A percentile compares a stretch with the other conserved stretches of the same genome.
Evolutionary conservation across 495 filamentous ascomycete genomes (phyloP).

Genomic region (Penicillium arizonense): DNA sequence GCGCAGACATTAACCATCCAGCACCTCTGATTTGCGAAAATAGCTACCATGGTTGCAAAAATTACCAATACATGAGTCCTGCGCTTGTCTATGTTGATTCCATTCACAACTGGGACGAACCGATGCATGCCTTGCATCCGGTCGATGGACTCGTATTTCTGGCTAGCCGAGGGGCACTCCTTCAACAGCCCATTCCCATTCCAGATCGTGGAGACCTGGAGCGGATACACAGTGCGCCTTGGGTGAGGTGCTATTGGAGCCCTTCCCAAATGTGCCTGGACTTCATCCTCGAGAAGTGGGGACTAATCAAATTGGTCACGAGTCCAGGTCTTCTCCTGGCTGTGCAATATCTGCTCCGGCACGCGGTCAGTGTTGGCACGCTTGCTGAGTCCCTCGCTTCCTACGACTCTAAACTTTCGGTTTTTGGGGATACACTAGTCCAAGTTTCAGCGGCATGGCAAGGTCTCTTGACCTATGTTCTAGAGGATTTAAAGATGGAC

Average conservation of each 20-base stretch:
- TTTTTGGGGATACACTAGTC: not conserved
- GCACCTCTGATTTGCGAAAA: not conserved
- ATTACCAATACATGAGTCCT: not conserved
- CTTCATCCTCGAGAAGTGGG: not conserved
- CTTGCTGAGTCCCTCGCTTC: conserved; percentile 1
- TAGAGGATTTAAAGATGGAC: not conserved
- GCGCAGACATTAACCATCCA: not conserved
- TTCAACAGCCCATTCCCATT: not conserved
- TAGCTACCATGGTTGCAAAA: not conserved
- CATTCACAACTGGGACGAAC: not conserved
- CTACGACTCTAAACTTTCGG: not conserved
- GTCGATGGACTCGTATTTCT: not conserved
- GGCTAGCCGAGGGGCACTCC: conserved; percentile 1
- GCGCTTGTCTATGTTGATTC: conserved; percentile 1
- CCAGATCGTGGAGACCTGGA: not conserved
- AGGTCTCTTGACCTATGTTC: not conserved
- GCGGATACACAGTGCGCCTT: not conserved
- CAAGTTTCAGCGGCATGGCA: not conserved
- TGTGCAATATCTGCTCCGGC: not conserved
- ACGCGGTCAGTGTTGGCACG: not conserved
- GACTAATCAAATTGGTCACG: not conserved
- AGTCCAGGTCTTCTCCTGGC: not conserved
- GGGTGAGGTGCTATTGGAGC: not conserved
- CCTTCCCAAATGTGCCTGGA: not conserved
- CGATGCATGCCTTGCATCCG: not conserved